These are phyloP conservation scores for Pachysolen tannophilus DNA, from an alignment of 805 yeast genomes.

Conservation along the genomic window DNA sequence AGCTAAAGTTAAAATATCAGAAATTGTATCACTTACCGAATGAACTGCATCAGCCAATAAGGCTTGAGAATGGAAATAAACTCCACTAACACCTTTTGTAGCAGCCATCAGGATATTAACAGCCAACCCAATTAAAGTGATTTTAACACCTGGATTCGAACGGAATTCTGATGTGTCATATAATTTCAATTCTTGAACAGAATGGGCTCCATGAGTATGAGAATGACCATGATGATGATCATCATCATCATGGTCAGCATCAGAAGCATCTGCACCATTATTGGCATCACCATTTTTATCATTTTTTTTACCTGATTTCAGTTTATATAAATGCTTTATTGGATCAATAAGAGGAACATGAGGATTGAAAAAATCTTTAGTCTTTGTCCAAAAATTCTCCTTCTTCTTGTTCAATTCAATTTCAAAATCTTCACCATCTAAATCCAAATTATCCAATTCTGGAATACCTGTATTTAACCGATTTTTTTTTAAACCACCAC, in stretches of 20 bases:
- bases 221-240: slow-evolving; percentile 22
- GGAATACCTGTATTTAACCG: slow-evolving; percentile 16
- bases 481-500: too few species aligned
- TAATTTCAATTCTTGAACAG: slow-evolving; percentile 37
- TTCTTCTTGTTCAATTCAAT: slow-evolving; percentile 16
- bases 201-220: slow-evolving; percentile 32
- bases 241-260: slow-evolving; percentile 11
- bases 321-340: not conserved
- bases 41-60: slow-evolving; percentile 92
- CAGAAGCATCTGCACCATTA: not conserved
- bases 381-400: slow-evolving; percentile 14
- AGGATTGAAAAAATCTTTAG: slow-evolving; percentile 27
- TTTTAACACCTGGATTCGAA: slow-evolving; percentile 79
- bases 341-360: slow-evolving; percentile 21
- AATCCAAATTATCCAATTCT: slow-evolving; percentile 19
- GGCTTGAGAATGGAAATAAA: slow-evolving; percentile 90
- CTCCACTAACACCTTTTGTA: slow-evolving; percentile 84
- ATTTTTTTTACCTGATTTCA: not conserved
- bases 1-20: slow-evolving; percentile 82
- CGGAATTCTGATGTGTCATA: slow-evolving; percentile 34
- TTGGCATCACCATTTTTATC: too few species aligned
- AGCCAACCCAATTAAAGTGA: slow-evolving; percentile 84
- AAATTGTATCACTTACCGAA: slow-evolving; percentile 81
- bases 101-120: slow-evolving; percentile 82
- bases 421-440: slow-evolving; percentile 20